Conservation (phyloP, 1,139 yeast species). For the Pneumocystis murina region DNA sequence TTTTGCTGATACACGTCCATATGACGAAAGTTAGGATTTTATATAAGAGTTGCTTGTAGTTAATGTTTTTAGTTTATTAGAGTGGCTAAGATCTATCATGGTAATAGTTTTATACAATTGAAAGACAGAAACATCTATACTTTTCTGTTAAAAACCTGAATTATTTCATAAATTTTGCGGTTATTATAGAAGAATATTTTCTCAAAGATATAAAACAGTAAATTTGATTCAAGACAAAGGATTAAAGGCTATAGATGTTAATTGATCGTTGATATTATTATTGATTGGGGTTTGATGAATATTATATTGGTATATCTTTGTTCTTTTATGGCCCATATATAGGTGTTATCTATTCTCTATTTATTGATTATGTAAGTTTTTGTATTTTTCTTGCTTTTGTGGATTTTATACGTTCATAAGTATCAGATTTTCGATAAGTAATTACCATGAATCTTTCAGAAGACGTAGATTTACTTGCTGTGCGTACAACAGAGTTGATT, state of each 20-base stretch:
- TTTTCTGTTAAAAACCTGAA: background rate
- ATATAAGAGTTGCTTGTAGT: conserved; percentile 25
- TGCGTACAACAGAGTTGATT: background rate
- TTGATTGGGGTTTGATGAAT: too few species aligned
- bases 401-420: background rate
- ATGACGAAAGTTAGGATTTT: conserved; percentile 42
- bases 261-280: too few species aligned
- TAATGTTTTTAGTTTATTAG: background rate
- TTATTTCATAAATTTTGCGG: background rate
- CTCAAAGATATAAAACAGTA: too few species aligned
- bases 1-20: conserved; percentile 89
- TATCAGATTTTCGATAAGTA: background rate
- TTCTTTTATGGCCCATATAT: too few species aligned
- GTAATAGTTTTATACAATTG: background rate
- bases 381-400: background rate
- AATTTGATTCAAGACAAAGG: too few species aligned
- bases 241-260: too few species aligned
- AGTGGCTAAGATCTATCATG: background rate
- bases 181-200: too few species aligned
- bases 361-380: background rate
- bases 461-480: background rate
- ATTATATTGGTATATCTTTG: too few species aligned
- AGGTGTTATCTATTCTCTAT: background rate
- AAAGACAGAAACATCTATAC: background rate
- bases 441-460: background rate